Evolutionary conservation across 768 basidiomycete genomes (phyloP).

Genomic region (Tylopilus rubrobrunneus): DNA sequence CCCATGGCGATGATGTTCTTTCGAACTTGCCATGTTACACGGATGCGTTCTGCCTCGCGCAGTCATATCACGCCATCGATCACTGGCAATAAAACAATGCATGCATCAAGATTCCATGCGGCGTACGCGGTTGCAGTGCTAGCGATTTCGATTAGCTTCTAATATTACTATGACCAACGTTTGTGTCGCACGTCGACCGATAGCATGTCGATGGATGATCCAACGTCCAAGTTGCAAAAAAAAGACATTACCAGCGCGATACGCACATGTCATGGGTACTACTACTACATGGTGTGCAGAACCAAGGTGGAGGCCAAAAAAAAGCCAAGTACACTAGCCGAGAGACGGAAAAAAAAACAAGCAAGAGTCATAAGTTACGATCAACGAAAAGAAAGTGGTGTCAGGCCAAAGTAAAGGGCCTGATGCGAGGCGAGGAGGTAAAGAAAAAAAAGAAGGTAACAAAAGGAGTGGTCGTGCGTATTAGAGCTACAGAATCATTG

Average conservation of each 20-base stretch:
- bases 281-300: constrained; percentile 22
- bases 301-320: not conserved
- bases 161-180: too few species aligned
- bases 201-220: not conserved
- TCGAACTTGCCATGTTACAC: not conserved
- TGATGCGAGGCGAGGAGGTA: not conserved
- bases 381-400: constrained; percentile 12
- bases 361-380: constrained; percentile 23
- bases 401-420: not conserved
- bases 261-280: constrained; percentile 25
- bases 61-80: too few species aligned
- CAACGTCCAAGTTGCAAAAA: not conserved
- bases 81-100: too few species aligned
- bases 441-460: not conserved
- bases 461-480: constrained; percentile 14
- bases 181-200: not conserved
- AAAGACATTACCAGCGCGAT: not conserved
- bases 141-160: not conserved
- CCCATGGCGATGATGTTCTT: not conserved
- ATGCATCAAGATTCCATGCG: not conserved
- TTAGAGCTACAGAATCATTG: constrained; percentile 31
- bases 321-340: constrained; percentile 1
- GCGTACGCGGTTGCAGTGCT: too few species aligned
- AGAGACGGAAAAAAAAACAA: not conserved
- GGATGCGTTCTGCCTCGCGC: not conserved